Conservation (phyloP, 2,329 filamentous ascomycete genomes). For the Anthostomella pinea region DNA sequence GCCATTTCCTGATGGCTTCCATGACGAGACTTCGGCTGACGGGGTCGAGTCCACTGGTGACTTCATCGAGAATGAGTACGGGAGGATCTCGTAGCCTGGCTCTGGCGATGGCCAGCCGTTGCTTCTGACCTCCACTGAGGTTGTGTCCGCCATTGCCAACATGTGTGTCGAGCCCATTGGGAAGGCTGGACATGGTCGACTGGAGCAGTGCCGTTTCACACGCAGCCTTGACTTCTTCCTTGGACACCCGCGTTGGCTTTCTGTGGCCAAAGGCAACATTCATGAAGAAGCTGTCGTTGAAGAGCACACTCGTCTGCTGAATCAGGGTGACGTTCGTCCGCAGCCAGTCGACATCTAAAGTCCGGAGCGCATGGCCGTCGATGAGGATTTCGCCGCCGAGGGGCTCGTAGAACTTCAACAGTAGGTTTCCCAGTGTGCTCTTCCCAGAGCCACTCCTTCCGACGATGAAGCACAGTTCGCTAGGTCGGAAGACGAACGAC, state of each 20-base stretch:
- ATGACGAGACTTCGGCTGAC: constrained; percentile 66
- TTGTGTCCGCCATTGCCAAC: constrained; percentile 67
- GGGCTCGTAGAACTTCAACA: constrained; percentile 74
- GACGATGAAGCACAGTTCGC: constrained; percentile 75
- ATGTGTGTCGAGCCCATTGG: constrained; percentile 67
- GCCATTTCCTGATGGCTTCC: constrained; percentile 73
- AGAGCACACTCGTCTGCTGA: constrained; percentile 78
- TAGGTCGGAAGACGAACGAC: constrained; percentile 68
- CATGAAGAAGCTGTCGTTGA: constrained; percentile 72
- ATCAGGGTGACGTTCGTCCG: constrained; percentile 75
- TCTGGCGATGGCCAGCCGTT: constrained; percentile 76
- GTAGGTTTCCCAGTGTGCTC: constrained; percentile 78
- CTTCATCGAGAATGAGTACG: constrained; percentile 83
- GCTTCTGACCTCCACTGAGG: constrained; percentile 81
- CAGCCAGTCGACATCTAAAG: constrained; percentile 68
- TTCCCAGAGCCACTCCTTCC: constrained; percentile 90
- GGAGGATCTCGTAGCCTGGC: constrained; percentile 74
- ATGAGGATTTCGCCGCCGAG: constrained; percentile 63
- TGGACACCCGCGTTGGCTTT: constrained; percentile 45
- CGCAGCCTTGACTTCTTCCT: constrained; percentile 57
- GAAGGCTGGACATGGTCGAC: constrained; percentile 63
- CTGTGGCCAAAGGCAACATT: constrained; percentile 74
- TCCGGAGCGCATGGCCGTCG: constrained; percentile 61
- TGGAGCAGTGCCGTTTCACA: constrained; percentile 68
- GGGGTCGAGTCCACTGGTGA: constrained; percentile 83